phyloP scores from a whole-genome alignment of 129 eudicot species.

The Deinandra increscens region DNA sequence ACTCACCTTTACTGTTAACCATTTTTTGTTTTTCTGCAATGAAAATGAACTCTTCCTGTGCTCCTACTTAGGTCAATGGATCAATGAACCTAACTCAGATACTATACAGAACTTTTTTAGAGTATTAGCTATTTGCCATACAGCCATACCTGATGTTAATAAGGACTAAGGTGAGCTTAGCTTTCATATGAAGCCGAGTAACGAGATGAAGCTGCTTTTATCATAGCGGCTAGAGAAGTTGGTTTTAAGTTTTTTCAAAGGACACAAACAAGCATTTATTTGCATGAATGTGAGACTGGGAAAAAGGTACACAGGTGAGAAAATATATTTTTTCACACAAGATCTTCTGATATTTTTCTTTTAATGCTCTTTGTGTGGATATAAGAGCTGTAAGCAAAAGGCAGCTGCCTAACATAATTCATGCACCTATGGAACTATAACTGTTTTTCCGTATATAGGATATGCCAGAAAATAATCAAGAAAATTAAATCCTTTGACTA shows the following conservation, averaged over 20 bases:
- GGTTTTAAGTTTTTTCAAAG: slow-evolving; percentile 88
- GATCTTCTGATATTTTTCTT: not conserved
- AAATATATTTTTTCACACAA: slow-evolving; percentile 6
- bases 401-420: not conserved
- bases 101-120: slow-evolving; percentile 73
- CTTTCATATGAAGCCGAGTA: slow-evolving; percentile 94
- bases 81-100: slow-evolving; percentile 53
- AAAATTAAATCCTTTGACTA: too few species aligned
- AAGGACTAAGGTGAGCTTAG: slow-evolving; percentile 60
- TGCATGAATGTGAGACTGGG: slow-evolving; percentile 67
- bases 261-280: slow-evolving; percentile 76
- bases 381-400: slow-evolving; percentile 6
- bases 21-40: not conserved
- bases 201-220: slow-evolving; percentile 99
- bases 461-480: too few species aligned
- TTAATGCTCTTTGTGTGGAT: not conserved
- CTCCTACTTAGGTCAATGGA: too few species aligned
- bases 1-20: too few species aligned
- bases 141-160: slow-evolving; percentile 88
- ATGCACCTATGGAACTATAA: not conserved
- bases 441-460: not conserved
- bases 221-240: slow-evolving; percentile 87
- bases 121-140: slow-evolving; percentile 88
- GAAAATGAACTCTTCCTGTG: too few species aligned
- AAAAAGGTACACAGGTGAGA: slow-evolving; percentile 63